Conservation (phyloP, 2,329 filamentous ascomycete species). For the Aspergillus caelatus region DNA sequence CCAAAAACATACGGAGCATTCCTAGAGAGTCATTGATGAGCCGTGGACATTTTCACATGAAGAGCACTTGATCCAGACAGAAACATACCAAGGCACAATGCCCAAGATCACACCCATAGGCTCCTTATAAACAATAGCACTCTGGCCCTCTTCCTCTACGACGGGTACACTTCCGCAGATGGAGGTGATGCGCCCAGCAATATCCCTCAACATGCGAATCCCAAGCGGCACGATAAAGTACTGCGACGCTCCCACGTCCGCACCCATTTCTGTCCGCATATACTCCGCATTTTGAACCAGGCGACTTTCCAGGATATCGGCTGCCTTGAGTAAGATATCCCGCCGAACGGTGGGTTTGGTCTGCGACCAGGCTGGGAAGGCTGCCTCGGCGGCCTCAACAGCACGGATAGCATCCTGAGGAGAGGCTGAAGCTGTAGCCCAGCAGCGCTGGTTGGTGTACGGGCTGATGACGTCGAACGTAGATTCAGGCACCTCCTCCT, state of each 20-base stretch:
- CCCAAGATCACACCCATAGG: constrained; percentile 76
- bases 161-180: constrained; percentile 54
- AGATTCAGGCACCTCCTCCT: constrained; percentile 31
- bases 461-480: constrained; percentile 58
- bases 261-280: constrained; percentile 61
- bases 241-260: constrained; percentile 37
- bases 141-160: constrained; percentile 54
- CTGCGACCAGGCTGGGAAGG: constrained; percentile 68
- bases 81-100: constrained; percentile 73
- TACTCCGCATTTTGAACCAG: constrained; percentile 59
- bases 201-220: constrained; percentile 49
- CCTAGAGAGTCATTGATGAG: constrained; percentile 33
- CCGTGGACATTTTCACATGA: neutral
- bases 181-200: constrained; percentile 51
- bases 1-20: constrained; percentile 58
- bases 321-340: constrained; percentile 70
- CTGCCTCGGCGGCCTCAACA: constrained; percentile 60
- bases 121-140: constrained; percentile 69
- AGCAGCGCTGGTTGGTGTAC: constrained; percentile 52
- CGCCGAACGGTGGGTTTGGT: constrained; percentile 64
- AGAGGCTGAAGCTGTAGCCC: constrained; percentile 58
- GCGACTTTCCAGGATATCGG: constrained; percentile 54
- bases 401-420: constrained; percentile 48
- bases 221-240: constrained; percentile 34
- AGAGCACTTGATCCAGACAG: neutral